Evolutionary conservation across 306 rosid species (phyloP).

Genomic region (Prunus campanulata): DNA sequence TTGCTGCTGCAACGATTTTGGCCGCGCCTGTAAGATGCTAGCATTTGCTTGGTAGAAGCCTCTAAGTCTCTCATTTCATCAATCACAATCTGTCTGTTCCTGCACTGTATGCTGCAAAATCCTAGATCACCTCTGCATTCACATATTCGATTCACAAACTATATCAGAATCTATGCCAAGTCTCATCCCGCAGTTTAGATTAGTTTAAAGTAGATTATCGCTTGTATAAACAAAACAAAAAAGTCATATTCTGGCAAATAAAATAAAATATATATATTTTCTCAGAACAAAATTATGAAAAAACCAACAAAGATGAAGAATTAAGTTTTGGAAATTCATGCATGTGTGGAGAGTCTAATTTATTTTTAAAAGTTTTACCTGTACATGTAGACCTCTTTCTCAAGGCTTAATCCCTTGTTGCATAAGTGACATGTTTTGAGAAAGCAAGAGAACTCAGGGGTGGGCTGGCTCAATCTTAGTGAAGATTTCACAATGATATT

Average conservation of each 20-base stretch:
- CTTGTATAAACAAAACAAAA: no score
- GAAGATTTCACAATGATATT: slow-evolving; percentile 38
- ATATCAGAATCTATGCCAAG: no score
- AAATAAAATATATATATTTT: no score
- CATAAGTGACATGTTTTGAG: slow-evolving; percentile 45
- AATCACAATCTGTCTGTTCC: slow-evolving; percentile 37
- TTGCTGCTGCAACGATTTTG: slow-evolving; percentile 8
- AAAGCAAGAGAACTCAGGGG: slow-evolving; percentile 22
- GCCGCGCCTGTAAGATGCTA: slow-evolving; percentile 26
- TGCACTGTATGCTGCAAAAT: slow-evolving; percentile 47
- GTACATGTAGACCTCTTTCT: slow-evolving; percentile 56
- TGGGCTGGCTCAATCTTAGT: slow-evolving; percentile 22
- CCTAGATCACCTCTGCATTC: slow-evolving; percentile 48
- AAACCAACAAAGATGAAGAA: background rate
- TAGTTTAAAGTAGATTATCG: no score
- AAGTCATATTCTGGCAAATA: no score
- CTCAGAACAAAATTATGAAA: no score
- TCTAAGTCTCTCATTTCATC: slow-evolving; percentile 47
- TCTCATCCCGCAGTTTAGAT: no score
- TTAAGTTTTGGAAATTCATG: no score
- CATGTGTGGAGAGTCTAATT: no score
- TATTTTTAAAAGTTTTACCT: slow-evolving; percentile 25
- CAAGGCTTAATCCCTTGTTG: slow-evolving; percentile 39
- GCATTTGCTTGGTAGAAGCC: slow-evolving; percentile 35
- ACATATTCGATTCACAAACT: background rate